These are phyloP conservation scores for Helichrysum umbraculigerum DNA, from an alignment of 129 eudicot species.

Conservation along the genomic window DNA sequence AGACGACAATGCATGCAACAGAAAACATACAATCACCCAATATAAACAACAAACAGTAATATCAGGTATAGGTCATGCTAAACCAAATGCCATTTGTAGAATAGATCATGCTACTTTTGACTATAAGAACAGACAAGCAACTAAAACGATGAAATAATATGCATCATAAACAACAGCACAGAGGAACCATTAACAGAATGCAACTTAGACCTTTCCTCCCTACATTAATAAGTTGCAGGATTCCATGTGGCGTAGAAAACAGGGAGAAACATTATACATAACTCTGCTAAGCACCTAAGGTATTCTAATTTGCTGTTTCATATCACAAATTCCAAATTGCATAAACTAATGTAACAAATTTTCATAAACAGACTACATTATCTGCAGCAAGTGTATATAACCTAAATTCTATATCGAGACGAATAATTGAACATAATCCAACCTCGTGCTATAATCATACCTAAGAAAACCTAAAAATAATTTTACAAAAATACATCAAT, in stretches of 20 bases:
- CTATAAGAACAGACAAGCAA: conserved; percentile 11
- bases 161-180: conserved; percentile 15
- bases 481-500: background rate
- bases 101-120: conserved; percentile 3
- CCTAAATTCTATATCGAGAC: background rate
- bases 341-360: conserved; percentile 18
- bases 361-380: conserved; percentile 13
- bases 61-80: background rate
- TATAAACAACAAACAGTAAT: conserved; percentile 6
- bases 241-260: background rate
- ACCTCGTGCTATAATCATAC: conserved; percentile 11
- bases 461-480: background rate
- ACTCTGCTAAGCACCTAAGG: conserved; percentile 3
- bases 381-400: conserved; percentile 12
- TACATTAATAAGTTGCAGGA: background rate
- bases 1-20: conserved; percentile 9
- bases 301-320: conserved; percentile 3
- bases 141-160: conserved; percentile 4
- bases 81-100: conserved; percentile 7
- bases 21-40: background rate
- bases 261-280: background rate
- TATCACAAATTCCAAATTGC: background rate
- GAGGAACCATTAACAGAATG: conserved; percentile 10
- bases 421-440: background rate
- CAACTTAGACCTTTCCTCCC: background rate